These are phyloP conservation scores for Carpinus viminea DNA, from an alignment of 306 rosid genomes.

Conservation along the genomic window DNA sequence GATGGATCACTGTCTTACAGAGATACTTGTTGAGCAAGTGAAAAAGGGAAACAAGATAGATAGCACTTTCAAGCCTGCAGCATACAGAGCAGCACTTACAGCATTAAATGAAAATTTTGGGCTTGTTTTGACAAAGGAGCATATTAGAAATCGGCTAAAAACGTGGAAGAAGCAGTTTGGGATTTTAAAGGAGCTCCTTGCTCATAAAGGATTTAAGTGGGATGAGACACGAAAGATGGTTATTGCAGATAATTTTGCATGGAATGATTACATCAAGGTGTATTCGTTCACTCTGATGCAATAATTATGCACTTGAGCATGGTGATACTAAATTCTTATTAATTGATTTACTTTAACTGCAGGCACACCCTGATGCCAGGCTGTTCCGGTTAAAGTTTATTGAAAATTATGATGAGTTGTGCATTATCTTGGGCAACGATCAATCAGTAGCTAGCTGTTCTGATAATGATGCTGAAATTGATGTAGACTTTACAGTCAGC, in stretches of 20 bases:
- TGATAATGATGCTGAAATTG: constrained; percentile 42
- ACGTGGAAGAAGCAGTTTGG: constrained; percentile 65
- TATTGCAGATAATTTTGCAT: constrained; percentile 48
- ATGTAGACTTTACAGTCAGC: constrained; percentile 37
- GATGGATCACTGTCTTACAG: constrained; percentile 54
- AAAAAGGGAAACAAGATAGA: constrained; percentile 51
- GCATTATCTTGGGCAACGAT: constrained; percentile 50
- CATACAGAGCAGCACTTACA: constrained; percentile 47
- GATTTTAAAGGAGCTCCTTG: constrained; percentile 54
- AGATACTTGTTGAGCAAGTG: constrained; percentile 52
- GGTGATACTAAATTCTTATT: neutral
- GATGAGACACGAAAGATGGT: constrained; percentile 53
- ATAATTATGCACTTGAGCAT: constrained; percentile 10
- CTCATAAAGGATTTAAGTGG: constrained; percentile 55
- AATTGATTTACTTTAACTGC: constrained; percentile 30
- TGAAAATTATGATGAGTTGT: constrained; percentile 48
- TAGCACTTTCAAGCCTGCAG: constrained; percentile 51
- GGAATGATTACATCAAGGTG: constrained; percentile 60
- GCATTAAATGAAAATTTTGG: constrained; percentile 45
- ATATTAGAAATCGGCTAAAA: constrained; percentile 52
- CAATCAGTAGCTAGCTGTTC: constrained; percentile 33
- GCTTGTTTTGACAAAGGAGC: constrained; percentile 44
- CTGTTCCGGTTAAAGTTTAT: constrained; percentile 40
- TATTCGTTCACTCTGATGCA: constrained; percentile 18
- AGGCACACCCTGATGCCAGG: constrained; percentile 55